Percentiles rank a stretch among this genome's conserved stretches.
phyloP scores from a whole-genome alignment of 2,329 filamentous ascomycete species.

The Aspergillus fructus region DNA sequence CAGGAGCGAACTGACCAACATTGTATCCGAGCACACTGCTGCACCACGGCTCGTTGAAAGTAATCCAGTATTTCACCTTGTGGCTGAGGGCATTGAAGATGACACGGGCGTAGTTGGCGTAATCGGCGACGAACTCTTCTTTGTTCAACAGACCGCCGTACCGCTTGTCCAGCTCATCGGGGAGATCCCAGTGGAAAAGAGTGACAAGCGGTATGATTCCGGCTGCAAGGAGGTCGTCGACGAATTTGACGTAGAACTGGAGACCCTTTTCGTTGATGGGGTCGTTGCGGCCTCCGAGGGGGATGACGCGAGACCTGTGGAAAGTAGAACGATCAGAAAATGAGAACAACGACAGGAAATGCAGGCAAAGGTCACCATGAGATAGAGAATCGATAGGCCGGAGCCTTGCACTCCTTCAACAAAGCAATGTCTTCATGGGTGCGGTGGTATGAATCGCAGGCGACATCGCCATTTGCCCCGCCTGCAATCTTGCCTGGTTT shows the following conservation, averaged over 20 bases:
- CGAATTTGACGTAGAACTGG: constrained; percentile 74
- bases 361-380: constrained; percentile 54
- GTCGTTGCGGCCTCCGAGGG: constrained; percentile 78
- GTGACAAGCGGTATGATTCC: constrained; percentile 81
- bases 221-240: constrained; percentile 72
- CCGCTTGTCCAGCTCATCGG: constrained; percentile 72
- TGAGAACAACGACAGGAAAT: neutral
- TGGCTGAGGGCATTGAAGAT: constrained; percentile 71
- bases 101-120: constrained; percentile 72
- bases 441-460: constrained; percentile 85
- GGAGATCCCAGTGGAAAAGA: constrained; percentile 85
- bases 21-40: constrained; percentile 77
- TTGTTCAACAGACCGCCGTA: constrained; percentile 81
- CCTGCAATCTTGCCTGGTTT: constrained; percentile 81
- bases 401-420: constrained; percentile 70
- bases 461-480: constrained; percentile 69
- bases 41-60: constrained; percentile 89
- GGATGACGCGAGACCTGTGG: constrained; percentile 69
- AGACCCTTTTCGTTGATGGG: constrained; percentile 77
- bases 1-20: constrained; percentile 75
- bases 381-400: constrained; percentile 79
- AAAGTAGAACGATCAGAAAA: neutral
- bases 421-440: constrained; percentile 74
- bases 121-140: constrained; percentile 79
- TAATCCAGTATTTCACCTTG: constrained; percentile 84